phyloP scores from a whole-genome alignment of 2,329 filamentous ascomycete genomes.

The Fusarium sulawesiense region DNA sequence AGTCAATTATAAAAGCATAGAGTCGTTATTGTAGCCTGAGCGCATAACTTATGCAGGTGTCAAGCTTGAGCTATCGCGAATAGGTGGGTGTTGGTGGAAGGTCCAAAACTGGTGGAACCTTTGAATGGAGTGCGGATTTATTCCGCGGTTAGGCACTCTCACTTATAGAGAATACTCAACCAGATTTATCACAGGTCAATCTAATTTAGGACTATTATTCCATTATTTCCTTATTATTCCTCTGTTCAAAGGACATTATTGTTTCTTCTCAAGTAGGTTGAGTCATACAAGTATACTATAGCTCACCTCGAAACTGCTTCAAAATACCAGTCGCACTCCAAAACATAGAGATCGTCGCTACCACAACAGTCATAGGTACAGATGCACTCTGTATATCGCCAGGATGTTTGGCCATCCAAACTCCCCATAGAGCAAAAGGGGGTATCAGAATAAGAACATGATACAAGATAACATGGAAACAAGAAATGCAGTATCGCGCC shows the following conservation, averaged over 20 bases:
- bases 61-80: conserved; percentile 33
- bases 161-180: no score
- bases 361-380: conserved; percentile 12
- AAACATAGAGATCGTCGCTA: conserved; percentile 23
- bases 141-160: conserved; percentile 15
- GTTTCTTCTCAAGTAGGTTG: no score
- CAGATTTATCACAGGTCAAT: background rate
- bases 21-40: conserved; percentile 8
- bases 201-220: no score
- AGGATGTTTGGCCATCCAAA: conserved; percentile 5
- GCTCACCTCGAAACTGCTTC: conserved; percentile 19
- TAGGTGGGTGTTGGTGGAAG: conserved; percentile 6
- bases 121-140: conserved; percentile 16
- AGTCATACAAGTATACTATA: background rate
- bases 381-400: conserved; percentile 19
- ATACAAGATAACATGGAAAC: conserved; percentile 6
- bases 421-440: conserved; percentile 6
- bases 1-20: background rate
- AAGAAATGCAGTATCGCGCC: conserved; percentile 14
- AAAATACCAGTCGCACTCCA: conserved; percentile 22
- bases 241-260: no score
- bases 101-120: conserved; percentile 23
- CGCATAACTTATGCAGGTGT: conserved; percentile 22
- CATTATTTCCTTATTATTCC: no score
- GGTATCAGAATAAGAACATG: conserved; percentile 15